phyloP scores from a whole-genome alignment of 768 basidiomycete genomes.

The Terana coerulea region DNA sequence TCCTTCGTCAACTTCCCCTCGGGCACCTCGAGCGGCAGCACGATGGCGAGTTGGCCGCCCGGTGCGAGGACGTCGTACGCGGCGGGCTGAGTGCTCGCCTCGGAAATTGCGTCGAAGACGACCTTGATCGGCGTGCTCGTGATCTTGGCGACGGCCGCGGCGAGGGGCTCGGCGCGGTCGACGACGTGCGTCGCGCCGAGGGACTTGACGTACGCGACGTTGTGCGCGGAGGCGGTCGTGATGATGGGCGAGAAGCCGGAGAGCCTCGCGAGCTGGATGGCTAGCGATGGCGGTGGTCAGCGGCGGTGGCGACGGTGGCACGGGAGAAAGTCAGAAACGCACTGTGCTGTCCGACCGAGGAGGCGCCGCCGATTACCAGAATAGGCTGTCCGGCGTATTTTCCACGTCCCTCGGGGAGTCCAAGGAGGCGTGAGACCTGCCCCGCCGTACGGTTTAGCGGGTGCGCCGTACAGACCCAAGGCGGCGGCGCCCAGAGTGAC shows the following conservation, averaged over 20 bases:
- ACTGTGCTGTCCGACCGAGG: slow-evolving; percentile 37
- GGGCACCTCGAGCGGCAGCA: slow-evolving; percentile 5
- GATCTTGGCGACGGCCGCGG: slow-evolving; percentile 11
- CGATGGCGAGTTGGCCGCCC: slow-evolving; percentile 18
- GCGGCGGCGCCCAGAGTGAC: slow-evolving; percentile 26
- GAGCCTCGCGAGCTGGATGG: slow-evolving; percentile 20
- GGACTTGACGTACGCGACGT: slow-evolving; percentile 17
- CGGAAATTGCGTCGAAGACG: slow-evolving; percentile 22
- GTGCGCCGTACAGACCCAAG: slow-evolving; percentile 20
- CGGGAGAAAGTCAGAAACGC: background rate
- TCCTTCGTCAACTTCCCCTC: slow-evolving; percentile 12
- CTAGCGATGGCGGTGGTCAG: slow-evolving; percentile 13
- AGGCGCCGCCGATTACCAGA: slow-evolving; percentile 35
- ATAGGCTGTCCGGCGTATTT: slow-evolving; percentile 28
- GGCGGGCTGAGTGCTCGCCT: slow-evolving; percentile 17
- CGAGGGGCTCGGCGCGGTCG: slow-evolving; percentile 12
- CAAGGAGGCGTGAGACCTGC: slow-evolving; percentile 30
- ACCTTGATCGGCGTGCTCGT: slow-evolving; percentile 17
- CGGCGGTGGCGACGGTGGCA: background rate
- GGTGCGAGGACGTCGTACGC: slow-evolving; percentile 24
- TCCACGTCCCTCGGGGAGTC: slow-evolving; percentile 23
- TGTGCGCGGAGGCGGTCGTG: slow-evolving; percentile 13
- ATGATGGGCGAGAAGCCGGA: slow-evolving; percentile 21
- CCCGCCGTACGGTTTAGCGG: slow-evolving; percentile 10
- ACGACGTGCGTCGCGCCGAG: slow-evolving; percentile 23